These are phyloP conservation scores for Cordyceps fumosorosea DNA, from an alignment of 2,329 filamentous ascomycete species.

Conservation along the genomic window DNA sequence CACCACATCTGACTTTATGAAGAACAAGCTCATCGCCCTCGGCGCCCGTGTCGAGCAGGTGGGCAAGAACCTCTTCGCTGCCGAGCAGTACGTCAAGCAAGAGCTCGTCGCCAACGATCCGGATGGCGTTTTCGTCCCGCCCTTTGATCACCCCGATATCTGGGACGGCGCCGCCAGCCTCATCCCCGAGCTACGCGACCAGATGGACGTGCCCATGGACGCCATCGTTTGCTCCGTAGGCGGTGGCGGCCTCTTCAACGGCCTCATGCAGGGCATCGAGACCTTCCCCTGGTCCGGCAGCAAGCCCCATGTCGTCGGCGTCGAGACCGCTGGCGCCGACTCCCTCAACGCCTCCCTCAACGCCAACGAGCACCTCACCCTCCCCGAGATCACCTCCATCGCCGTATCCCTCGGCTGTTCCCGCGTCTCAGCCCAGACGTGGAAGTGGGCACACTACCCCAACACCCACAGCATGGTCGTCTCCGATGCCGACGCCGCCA, in stretches of 20 bases:
- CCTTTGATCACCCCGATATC: constrained; percentile 62
- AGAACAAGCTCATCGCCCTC: constrained; percentile 60
- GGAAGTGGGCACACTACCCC: constrained; percentile 52
- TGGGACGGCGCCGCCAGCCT: constrained; percentile 60
- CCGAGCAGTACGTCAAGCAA: constrained; percentile 59
- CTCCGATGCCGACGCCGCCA: constrained; percentile 62
- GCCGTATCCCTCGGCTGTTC: constrained; percentile 70
- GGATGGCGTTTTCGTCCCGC: constrained; percentile 57
- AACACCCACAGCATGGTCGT: constrained; percentile 32
- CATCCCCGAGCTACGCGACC: constrained; percentile 42
- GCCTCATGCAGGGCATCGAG: constrained; percentile 64
- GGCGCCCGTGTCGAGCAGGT: constrained; percentile 63
- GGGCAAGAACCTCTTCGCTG: constrained; percentile 62
- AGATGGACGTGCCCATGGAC: constrained; percentile 47
- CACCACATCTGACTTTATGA: constrained; percentile 61
- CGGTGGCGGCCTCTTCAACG: constrained; percentile 73
- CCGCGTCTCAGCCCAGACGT: constrained; percentile 61
- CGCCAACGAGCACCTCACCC: constrained; percentile 50
- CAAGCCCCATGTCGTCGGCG: constrained; percentile 54
- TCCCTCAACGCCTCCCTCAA: constrained; percentile 58
- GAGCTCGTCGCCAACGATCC: constrained; percentile 48
- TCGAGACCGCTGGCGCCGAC: constrained; percentile 71
- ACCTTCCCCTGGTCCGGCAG: constrained; percentile 27
- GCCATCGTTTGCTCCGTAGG: constrained; percentile 73
- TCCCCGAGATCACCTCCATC: constrained; percentile 66